These are phyloP conservation scores for Lagenidium sp. DNA, from an alignment of 352 stramenopile genomes.

Conservation along the genomic window DNA sequence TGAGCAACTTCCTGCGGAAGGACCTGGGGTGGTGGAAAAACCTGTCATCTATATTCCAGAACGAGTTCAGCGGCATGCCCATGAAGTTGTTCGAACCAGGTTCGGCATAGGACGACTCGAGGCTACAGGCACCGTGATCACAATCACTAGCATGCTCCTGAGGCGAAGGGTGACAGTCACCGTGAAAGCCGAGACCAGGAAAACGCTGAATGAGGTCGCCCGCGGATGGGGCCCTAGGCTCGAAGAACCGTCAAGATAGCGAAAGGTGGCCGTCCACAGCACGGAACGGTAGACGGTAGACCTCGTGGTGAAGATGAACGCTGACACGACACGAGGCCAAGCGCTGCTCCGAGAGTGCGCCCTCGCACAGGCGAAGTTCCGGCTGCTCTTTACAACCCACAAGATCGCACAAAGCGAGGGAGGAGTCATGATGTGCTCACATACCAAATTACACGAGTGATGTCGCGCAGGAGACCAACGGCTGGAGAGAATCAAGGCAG, in stretches of 20 bases:
- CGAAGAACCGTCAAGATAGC: no score
- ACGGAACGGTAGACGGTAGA: neutral
- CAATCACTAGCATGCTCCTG: conserved; percentile 1
- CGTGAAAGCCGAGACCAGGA: neutral
- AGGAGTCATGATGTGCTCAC: no score
- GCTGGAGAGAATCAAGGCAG: no score
- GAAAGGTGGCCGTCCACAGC: neutral
- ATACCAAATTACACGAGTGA: no score
- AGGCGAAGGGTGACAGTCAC: neutral
- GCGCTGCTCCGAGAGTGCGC: neutral
- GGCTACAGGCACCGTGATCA: neutral
- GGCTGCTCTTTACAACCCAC: neutral
- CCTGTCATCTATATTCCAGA: conserved; percentile 6
- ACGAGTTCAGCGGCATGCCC: conserved; percentile 2
- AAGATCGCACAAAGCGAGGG: neutral
- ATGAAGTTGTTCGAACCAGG: conserved; percentile 4
- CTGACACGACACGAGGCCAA: neutral
- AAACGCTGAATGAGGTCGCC: neutral
- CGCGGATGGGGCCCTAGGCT: neutral
- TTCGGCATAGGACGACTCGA: neutral
- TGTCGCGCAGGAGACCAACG: no score
- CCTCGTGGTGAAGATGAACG: neutral
- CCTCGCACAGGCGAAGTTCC: neutral
- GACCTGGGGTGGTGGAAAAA: conserved; percentile 3
- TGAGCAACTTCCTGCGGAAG: conserved; percentile 3